Conservation (phyloP, 73 alveolate species). For the Paramecium tetraurelia region DNA sequence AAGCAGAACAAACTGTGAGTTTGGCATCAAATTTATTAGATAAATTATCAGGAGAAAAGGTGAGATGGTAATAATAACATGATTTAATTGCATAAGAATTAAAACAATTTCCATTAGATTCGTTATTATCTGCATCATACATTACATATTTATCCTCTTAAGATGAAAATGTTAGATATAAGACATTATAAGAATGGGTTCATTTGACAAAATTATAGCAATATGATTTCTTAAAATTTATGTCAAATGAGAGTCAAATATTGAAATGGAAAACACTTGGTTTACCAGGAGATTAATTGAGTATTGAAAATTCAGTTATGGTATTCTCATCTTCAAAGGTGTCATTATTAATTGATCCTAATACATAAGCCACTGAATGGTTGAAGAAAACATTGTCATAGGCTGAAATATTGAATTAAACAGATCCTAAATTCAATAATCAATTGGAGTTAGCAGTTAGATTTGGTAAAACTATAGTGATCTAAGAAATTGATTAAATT, state of each 20-base stretch:
- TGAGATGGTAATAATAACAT: constrained; percentile 96
- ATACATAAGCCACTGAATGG: constrained; percentile 99
- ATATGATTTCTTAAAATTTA: constrained; percentile 82
- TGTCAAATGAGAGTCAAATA: constrained; percentile 95
- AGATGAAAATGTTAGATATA: constrained; percentile 94
- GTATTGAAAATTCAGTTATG: constrained; percentile 98
- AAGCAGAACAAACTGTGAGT: constrained; percentile 87
- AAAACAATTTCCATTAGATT: constrained; percentile 82
- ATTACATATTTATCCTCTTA: constrained; percentile 93
- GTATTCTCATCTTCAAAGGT: constrained; percentile 87
- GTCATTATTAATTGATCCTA: constrained; percentile 99
- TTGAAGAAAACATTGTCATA: constrained; percentile 78
- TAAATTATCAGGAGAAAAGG: constrained; percentile 98
- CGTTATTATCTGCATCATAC: constrained; percentile 94
- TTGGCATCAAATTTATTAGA: constrained; percentile 93
- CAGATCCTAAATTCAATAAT: constrained; percentile 95
- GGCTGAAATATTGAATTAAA: constrained; percentile 75
- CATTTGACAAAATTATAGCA: constrained; percentile 68
- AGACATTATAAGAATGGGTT: constrained; percentile 84
- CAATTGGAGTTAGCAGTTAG: constrained; percentile 97
- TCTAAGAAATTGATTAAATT: constrained; percentile 97
- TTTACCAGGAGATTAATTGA: constrained; percentile 97
- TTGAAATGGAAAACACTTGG: constrained; percentile 98
- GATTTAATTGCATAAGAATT: constrained; percentile 72
- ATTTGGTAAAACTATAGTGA: constrained; percentile 94